Evolutionary conservation across 768 basidiomycete species (phyloP).

Genomic region (Crassisporium funariophilum): DNA sequence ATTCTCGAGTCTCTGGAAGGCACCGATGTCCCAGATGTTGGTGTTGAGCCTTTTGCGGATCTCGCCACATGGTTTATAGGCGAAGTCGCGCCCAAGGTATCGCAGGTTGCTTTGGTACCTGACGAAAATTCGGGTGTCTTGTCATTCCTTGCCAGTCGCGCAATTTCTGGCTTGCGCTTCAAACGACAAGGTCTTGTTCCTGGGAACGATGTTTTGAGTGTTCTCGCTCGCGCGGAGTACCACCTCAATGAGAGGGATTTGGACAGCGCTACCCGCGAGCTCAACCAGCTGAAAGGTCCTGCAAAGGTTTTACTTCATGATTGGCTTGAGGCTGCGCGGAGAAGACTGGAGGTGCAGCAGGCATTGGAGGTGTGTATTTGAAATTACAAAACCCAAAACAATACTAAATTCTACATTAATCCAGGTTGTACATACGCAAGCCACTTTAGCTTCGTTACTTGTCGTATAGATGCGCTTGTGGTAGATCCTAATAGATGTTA

Average conservation of each 20-base stretch:
- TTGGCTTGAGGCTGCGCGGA: slow-evolving; percentile 90
- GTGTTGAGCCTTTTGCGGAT: slow-evolving; percentile 87
- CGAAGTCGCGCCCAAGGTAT: slow-evolving; percentile 81
- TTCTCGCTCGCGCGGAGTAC: slow-evolving; percentile 86
- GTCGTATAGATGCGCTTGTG: slow-evolving; percentile 54
- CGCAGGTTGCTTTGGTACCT: slow-evolving; percentile 90
- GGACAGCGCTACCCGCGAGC: slow-evolving; percentile 84
- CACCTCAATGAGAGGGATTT: slow-evolving; percentile 91
- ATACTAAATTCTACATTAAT: slow-evolving; percentile 16
- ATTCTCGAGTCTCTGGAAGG: slow-evolving; percentile 70
- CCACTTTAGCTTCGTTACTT: slow-evolving; percentile 78
- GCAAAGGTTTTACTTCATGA: slow-evolving; percentile 75
- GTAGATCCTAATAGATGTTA: slow-evolving; percentile 11
- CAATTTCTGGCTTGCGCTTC: slow-evolving; percentile 77
- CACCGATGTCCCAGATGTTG: slow-evolving; percentile 75
- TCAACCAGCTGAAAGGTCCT: slow-evolving; percentile 87
- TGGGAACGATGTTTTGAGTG: slow-evolving; percentile 84
- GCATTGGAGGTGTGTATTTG: slow-evolving; percentile 70
- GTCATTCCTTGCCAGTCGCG: slow-evolving; percentile 81
- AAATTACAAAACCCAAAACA: slow-evolving; percentile 7
- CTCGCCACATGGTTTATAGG: slow-evolving; percentile 90
- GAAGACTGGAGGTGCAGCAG: slow-evolving; percentile 88
- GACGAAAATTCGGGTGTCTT: slow-evolving; percentile 87
- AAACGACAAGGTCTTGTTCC: slow-evolving; percentile 75
- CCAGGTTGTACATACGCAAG: slow-evolving; percentile 82